These are phyloP conservation scores for Bremia lactucae DNA, from an alignment of 352 stramenopile species.

Conservation along the genomic window DNA sequence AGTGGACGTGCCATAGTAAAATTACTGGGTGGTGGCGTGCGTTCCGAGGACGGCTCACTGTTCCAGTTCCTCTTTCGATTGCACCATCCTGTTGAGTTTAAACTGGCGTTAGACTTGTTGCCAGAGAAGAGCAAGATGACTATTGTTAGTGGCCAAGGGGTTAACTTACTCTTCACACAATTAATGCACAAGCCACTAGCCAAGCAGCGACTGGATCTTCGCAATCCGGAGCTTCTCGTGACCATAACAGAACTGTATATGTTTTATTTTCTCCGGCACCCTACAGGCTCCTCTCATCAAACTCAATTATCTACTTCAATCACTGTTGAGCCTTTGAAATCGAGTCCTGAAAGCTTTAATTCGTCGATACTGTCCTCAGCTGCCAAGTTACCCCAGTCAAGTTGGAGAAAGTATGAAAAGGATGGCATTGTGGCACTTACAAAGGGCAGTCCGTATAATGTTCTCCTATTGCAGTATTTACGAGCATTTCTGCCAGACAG, in stretches of 20 bases:
- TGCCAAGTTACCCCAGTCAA: constrained; percentile 38
- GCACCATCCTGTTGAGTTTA: constrained; percentile 70
- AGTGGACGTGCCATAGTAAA: constrained; percentile 46
- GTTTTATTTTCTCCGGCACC: constrained; percentile 79
- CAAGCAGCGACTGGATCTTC: constrained; percentile 69
- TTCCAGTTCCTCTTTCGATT: constrained; percentile 76
- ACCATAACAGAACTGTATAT: constrained; percentile 80
- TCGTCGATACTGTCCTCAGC: constrained; percentile 42
- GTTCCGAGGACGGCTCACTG: constrained; percentile 60
- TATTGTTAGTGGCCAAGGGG: constrained; percentile 54
- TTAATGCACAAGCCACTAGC: constrained; percentile 69
- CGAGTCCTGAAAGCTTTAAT: constrained; percentile 31
- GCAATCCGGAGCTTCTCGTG: constrained; percentile 66
- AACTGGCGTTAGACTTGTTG: constrained; percentile 66
- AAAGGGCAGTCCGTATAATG: constrained; percentile 73
- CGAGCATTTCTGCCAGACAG: constrained; percentile 66
- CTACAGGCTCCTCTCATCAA: constrained; percentile 56
- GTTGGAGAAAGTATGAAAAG: constrained; percentile 60
- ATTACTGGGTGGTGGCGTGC: constrained; percentile 44
- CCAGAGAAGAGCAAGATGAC: constrained; percentile 73
- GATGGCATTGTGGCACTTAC: constrained; percentile 58
- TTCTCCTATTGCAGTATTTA: constrained; percentile 75
- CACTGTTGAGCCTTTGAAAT: constrained; percentile 1
- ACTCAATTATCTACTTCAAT: constrained; percentile 15
- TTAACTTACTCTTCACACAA: constrained; percentile 69